phyloP scores from a whole-genome alignment of 345 rosid species.

The Gossypium ekmanianum region DNA sequence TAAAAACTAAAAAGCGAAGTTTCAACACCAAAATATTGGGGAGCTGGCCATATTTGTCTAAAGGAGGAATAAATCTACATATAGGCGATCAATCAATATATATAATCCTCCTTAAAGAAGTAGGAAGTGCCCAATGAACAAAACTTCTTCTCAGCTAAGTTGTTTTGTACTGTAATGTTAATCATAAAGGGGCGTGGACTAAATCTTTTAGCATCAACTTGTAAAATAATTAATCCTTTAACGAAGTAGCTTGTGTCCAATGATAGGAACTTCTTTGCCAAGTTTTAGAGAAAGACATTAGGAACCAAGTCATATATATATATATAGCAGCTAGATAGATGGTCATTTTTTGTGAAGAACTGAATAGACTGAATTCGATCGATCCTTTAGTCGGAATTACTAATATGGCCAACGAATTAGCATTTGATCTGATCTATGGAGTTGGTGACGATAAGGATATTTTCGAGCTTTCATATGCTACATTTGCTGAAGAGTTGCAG shows the following conservation, averaged over 20 bases:
- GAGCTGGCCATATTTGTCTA: neutral
- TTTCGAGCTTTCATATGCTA: neutral
- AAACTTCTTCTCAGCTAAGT: neutral
- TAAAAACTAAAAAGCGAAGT: neutral
- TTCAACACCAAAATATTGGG: neutral
- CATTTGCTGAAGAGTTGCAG: slow-evolving; percentile 18
- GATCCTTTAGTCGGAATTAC: neutral
- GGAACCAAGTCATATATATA: neutral
- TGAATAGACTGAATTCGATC: neutral
- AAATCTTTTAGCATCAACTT: neutral
- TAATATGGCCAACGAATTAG: neutral
- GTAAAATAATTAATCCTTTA: neutral
- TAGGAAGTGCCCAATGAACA: neutral
- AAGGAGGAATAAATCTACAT: neutral
- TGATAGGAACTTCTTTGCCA: neutral
- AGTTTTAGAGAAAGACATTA: neutral
- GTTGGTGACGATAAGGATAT: neutral
- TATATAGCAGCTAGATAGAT: neutral
- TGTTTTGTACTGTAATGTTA: neutral
- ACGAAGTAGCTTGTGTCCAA: slow-evolving; percentile 7
- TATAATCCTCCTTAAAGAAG: neutral
- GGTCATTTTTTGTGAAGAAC: neutral
- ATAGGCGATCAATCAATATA: neutral
- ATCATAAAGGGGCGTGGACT: neutral
- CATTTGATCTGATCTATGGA: neutral